phyloP scores from a whole-genome alignment of 2,329 filamentous ascomycete species.

The Podosphaera leucotricha region DNA sequence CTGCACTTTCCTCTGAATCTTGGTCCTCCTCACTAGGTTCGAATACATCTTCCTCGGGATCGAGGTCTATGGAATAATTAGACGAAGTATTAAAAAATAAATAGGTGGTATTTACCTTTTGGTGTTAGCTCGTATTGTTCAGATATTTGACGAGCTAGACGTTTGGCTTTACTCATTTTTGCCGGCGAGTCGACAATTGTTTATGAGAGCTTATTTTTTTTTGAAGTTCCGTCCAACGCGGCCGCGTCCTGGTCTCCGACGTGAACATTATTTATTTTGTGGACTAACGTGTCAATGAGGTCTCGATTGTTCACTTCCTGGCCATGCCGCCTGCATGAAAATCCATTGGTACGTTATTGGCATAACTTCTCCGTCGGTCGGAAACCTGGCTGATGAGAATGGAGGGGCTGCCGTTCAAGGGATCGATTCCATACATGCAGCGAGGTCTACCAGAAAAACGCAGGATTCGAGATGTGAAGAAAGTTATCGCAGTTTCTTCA shows the following conservation, averaged over 20 bases:
- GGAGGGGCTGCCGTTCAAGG: slow-evolving; percentile 66
- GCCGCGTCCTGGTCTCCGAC: slow-evolving; percentile 1
- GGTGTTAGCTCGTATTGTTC: slow-evolving; percentile 32
- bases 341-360: slow-evolving; percentile 45
- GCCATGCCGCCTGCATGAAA: slow-evolving; percentile 46
- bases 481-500: slow-evolving; percentile 89
- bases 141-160: slow-evolving; percentile 33
- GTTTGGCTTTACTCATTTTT: slow-evolving; percentile 26
- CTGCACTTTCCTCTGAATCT: slow-evolving; percentile 25
- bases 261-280: too few species aligned
- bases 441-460: slow-evolving; percentile 61
- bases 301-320: slow-evolving; percentile 29
- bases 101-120: slow-evolving; percentile 26
- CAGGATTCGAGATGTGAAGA: slow-evolving; percentile 61
- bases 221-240: slow-evolving; percentile 10
- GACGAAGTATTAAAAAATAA: neutral
- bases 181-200: too few species aligned
- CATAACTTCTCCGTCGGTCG: neutral
- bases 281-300: slow-evolving; percentile 12
- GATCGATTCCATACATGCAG: slow-evolving; percentile 50
- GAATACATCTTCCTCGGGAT: slow-evolving; percentile 17
- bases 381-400: slow-evolving; percentile 1
- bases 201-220: slow-evolving; percentile 13
- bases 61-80: slow-evolving; percentile 15
- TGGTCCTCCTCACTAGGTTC: slow-evolving; percentile 17